Base-by-base conservation (phyloP, 352 stramenopile genomes). In the Elongisporangium undulatum region DNA sequence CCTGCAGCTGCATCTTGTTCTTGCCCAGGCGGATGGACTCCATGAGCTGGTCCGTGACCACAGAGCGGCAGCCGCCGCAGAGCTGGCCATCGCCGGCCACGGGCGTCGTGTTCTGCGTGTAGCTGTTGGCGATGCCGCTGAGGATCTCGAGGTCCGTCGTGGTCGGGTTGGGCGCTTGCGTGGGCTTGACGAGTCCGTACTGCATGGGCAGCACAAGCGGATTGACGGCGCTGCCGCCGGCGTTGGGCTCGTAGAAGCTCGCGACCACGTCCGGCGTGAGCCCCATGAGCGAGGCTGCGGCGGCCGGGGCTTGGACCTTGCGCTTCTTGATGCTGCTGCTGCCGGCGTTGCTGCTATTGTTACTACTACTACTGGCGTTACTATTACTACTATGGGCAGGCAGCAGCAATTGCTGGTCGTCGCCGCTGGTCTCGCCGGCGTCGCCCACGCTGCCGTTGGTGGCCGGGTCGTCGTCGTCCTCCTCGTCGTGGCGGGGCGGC, bases 51-150 rank as follows among this genome's bases (percentile, higher is more conserved):
- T 90, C 79, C 19, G 72, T 79, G 29, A 90, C 80, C 5, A 89
- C 76, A 22, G 75, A 82, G 20, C 79, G 69, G 54, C 80, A 92
- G 55, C 68, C 83, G 34, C 66, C 67, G 58, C 82, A 90, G 24
- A 89, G 76, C 64, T 85, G 72, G 52, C 63, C 74, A 48, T 85
- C 69, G n/a, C 61, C 59, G 8, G 52, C 59, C 29, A 41, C 29
- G 9, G 29, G 29, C 29, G 29, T 41, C 38, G 61, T 61, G 53
- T 79, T 88, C 61, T 84, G 74, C 51, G 82, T 92, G 67, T 92
- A 92, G 21, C 77, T 83, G 61, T 92, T 90, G 48, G 82, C 82
- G 55, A 92, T 92, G n/a, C 82, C 82, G 59, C 82, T 92, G 38
- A 92, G 60, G 71, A 92, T 92, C 64, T 92, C 82, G 49, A 92